phyloP scores from a whole-genome alignment of 2,329 filamentous ascomycete genomes.

The Neonectria ditissima region DNA sequence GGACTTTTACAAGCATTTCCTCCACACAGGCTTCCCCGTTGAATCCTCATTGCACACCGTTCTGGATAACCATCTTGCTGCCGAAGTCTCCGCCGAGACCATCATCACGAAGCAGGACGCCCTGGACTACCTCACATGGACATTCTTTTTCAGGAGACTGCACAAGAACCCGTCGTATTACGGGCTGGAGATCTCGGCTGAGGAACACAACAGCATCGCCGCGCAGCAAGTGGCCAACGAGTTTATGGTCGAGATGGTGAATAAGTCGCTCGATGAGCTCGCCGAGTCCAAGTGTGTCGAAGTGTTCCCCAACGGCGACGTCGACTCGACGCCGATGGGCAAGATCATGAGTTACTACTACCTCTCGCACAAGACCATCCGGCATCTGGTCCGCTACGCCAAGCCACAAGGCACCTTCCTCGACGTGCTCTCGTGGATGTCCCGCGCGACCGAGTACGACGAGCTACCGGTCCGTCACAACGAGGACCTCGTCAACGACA shows the following conservation, averaged over 20 bases:
- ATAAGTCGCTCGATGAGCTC: conserved; percentile 84
- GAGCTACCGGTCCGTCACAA: conserved; percentile 98
- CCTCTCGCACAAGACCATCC: conserved; percentile 92
- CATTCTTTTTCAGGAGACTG: conserved; percentile 96
- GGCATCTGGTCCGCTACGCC: conserved; percentile 81
- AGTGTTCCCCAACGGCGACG: conserved; percentile 86
- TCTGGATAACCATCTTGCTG: conserved; percentile 94
- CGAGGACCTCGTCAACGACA: conserved; percentile 95
- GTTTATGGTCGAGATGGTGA: conserved; percentile 94
- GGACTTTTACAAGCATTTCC: conserved; percentile 98
- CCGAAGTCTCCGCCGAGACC: conserved; percentile 93
- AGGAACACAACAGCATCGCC: conserved; percentile 88
- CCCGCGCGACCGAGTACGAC: conserved; percentile 92
- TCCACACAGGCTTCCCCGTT: conserved; percentile 97
- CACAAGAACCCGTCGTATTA: conserved; percentile 99
- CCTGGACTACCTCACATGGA: conserved; percentile 98
- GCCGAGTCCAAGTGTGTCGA: conserved; percentile 86
- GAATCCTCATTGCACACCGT: conserved; percentile 97
- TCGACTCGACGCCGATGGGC: conserved; percentile 89
- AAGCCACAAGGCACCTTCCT: conserved; percentile 81
- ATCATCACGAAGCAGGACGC: conserved; percentile 96
- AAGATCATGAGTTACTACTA: conserved; percentile 99
- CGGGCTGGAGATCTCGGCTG: conserved; percentile 90
- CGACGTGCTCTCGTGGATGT: conserved; percentile 93
- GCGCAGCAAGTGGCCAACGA: conserved; percentile 92